phyloP scores from a whole-genome alignment of 2,329 filamentous ascomycete genomes.

The Capronia epimyces region DNA sequence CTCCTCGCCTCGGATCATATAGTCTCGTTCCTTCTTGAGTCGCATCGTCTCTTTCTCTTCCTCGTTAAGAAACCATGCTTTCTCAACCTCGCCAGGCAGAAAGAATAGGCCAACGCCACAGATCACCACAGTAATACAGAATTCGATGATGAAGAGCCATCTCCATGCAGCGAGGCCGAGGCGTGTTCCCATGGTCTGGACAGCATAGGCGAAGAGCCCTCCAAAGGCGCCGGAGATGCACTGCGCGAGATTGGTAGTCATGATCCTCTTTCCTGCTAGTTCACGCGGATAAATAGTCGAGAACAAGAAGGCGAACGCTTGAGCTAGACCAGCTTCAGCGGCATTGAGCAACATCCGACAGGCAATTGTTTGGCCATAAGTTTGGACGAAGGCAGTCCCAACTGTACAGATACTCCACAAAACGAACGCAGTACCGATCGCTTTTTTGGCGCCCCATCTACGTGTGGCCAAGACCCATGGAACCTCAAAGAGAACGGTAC shows the following conservation, averaged over 20 bases:
- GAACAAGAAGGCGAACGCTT: slow-evolving; percentile 10
- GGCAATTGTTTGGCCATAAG: slow-evolving; percentile 30
- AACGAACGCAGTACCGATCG: slow-evolving; percentile 13
- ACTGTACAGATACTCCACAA: slow-evolving; percentile 14
- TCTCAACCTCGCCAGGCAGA: slow-evolving; percentile 8
- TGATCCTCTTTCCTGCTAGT: slow-evolving; percentile 11
- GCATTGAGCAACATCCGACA: slow-evolving; percentile 32
- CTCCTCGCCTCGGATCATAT: slow-evolving; percentile 30
- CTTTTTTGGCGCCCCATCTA: slow-evolving; percentile 14
- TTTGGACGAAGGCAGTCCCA: slow-evolving; percentile 29
- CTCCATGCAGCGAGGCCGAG: slow-evolving; percentile 17
- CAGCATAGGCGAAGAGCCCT: slow-evolving; percentile 19
- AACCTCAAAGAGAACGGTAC: slow-evolving; percentile 14
- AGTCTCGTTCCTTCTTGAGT: slow-evolving; percentile 30
- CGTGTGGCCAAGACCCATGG: slow-evolving; percentile 16
- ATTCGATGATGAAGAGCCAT: slow-evolving; percentile 24
- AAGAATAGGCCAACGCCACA: slow-evolving; percentile 12
- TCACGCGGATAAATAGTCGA: slow-evolving; percentile 17
- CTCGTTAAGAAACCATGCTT: slow-evolving; percentile 18
- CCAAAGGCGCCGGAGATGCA: slow-evolving; percentile 21
- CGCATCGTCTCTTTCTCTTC: slow-evolving; percentile 20
- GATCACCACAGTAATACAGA: slow-evolving; percentile 11
- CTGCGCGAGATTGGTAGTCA: slow-evolving; percentile 9
- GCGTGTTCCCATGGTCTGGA: slow-evolving; percentile 15
- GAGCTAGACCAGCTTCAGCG: slow-evolving; percentile 15